phyloP scores from a whole-genome alignment of 306 rosid genomes.

The Prunus davidiana region DNA sequence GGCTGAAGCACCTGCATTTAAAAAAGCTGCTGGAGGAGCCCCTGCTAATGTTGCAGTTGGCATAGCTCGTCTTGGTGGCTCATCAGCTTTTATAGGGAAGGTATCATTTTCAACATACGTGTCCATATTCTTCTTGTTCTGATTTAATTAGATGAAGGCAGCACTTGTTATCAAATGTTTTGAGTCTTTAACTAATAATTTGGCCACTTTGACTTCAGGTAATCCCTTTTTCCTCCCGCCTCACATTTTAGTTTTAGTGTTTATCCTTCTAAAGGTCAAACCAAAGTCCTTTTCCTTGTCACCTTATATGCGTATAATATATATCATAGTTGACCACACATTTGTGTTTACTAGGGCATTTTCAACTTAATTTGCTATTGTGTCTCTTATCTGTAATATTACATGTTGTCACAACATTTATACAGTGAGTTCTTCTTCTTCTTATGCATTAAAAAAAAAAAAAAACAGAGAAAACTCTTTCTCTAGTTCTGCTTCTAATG shows the following conservation, averaged over 20 bases:
- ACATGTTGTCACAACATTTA: neutral
- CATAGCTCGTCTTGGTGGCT: conserved; percentile 89
- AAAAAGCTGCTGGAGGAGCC: conserved; percentile 98
- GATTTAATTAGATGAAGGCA: neutral
- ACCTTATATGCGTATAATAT: neutral
- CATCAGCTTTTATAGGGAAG: conserved; percentile 94
- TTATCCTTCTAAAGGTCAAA: neutral
- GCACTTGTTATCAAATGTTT: neutral
- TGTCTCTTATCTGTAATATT: neutral
- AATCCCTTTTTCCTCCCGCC: neutral
- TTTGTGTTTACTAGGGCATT: neutral
- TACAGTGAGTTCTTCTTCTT: neutral
- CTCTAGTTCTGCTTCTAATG: neutral
- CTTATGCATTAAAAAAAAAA: neutral
- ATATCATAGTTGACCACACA: neutral
- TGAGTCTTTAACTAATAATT: neutral
- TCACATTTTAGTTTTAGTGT: neutral
- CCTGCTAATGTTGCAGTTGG: conserved; percentile 99
- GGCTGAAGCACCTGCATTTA: conserved; percentile 89
- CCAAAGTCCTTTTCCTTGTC: neutral
- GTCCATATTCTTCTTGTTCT: conserved; percentile 15
- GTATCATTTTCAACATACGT: conserved; percentile 32
- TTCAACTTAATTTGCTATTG: neutral
- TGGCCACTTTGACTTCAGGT: neutral
- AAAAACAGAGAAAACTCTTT: neutral